Evolutionary conservation across 1,139 yeast species (phyloP).

Genomic region (Groenewaldozyma auringiensis): DNA sequence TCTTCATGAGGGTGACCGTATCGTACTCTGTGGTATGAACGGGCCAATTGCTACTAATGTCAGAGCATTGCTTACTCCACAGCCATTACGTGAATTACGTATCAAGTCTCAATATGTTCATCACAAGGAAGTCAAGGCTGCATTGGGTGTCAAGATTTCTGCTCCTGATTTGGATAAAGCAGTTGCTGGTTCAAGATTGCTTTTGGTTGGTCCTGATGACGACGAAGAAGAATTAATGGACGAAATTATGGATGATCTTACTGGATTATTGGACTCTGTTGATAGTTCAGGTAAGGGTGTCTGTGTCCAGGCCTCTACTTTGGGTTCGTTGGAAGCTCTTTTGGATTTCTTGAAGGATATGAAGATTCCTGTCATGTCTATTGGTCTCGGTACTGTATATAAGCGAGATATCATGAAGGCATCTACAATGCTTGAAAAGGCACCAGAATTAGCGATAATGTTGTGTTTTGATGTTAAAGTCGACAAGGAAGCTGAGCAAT

Average conservation of each 20-base stretch:
- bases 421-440: slow-evolving; percentile 91
- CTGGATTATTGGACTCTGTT: slow-evolving; percentile 89
- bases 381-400: slow-evolving; percentile 95
- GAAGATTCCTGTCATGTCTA: slow-evolving; percentile 99
- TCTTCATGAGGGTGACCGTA: slow-evolving; percentile 87
- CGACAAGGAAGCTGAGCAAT: slow-evolving; percentile 97
- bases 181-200: slow-evolving; percentile 94
- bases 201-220: slow-evolving; percentile 94
- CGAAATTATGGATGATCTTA: slow-evolving; percentile 97
- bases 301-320: slow-evolving; percentile 95
- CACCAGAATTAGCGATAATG: slow-evolving; percentile 94
- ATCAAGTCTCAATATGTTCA: slow-evolving; percentile 91
- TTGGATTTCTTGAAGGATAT: slow-evolving; percentile 93
- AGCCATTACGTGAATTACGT: slow-evolving; percentile 93
- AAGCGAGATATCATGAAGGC: slow-evolving; percentile 99
- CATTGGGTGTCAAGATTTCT: slow-evolving; percentile 96
- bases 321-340: slow-evolving; percentile 95
- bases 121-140: slow-evolving; percentile 96
- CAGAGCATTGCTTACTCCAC: slow-evolving; percentile 94
- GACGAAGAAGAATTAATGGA: slow-evolving; percentile 97
- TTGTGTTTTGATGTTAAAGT: slow-evolving; percentile 95
- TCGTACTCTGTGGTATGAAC: slow-evolving; percentile 94
- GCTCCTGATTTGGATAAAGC: slow-evolving; percentile 98
- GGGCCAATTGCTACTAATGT: slow-evolving; percentile 98
- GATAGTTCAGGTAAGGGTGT: slow-evolving; percentile 95